Percentiles rank a stretch among this genome's conserved stretches.
These are phyloP conservation scores for Leccinellum luteum DNA, from an alignment of 768 basidiomycete species.

Conservation along the genomic window DNA sequence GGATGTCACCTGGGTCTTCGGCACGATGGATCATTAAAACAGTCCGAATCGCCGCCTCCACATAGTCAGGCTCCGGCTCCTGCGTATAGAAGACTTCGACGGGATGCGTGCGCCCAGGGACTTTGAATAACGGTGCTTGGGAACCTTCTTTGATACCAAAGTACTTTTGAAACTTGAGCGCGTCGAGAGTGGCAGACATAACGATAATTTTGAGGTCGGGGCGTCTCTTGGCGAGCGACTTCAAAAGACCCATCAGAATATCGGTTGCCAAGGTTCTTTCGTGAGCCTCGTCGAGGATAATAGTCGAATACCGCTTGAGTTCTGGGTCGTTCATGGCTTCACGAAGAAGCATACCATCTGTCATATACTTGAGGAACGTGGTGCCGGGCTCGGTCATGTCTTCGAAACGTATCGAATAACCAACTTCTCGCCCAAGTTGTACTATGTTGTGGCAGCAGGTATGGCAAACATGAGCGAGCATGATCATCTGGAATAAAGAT, in stretches of 20 bases:
- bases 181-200: conserved; percentile 98
- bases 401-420: conserved; percentile 98
- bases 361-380: conserved; percentile 99
- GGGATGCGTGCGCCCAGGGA: conserved; percentile 90
- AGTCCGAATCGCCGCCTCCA: conserved; percentile 94
- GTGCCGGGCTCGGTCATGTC: conserved; percentile 77
- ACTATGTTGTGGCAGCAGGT: conserved; percentile 45
- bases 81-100: conserved; percentile 95
- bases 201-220: conserved; percentile 93
- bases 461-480: conserved; percentile 7
- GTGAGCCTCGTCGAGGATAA: conserved; percentile 98
- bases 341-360: conserved; percentile 97
- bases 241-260: conserved; percentile 96
- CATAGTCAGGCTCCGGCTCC: conserved; percentile 92
- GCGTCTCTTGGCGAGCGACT: conserved; percentile 75
- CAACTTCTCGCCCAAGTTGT: conserved; percentile 89
- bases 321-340: conserved; percentile 97
- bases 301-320: conserved; percentile 88
- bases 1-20: conserved; percentile 88
- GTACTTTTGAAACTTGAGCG: conserved; percentile 95
- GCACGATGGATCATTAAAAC: conserved; percentile 97
- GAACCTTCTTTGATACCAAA: conserved; percentile 51
- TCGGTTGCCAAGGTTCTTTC: conserved; percentile 97
- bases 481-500: background rate
- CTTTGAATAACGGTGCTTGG: conserved; percentile 79